Percentiles rank a stretch among this genome's conserved stretches.
Conservation (phyloP, 2,329 filamentous ascomycete species). For the Fusarium hostae region DNA sequence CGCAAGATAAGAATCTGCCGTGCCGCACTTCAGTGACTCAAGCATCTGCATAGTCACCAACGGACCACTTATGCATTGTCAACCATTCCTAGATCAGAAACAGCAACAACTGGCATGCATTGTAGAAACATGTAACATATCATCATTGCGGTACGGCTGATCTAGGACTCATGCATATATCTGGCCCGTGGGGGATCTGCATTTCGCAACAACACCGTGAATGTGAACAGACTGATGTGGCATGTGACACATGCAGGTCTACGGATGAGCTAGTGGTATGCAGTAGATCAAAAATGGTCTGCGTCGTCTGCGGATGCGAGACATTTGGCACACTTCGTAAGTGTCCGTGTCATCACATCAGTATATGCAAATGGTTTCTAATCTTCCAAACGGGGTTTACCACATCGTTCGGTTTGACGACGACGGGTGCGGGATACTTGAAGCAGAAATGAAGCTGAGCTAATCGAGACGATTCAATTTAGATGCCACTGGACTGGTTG, state of each 20-base stretch:
- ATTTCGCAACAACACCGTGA: not conserved
- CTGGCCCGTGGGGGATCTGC: not conserved
- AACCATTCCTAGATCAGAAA: no score
- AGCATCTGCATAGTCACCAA: not conserved
- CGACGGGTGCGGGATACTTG: not conserved
- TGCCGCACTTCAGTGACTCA: not conserved
- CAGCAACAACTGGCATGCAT: rapidly evolving
- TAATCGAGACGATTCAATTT: rapidly evolving
- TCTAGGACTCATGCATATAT: rapidly evolving
- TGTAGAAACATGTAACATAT: not conserved
- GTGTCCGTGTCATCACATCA: not conserved
- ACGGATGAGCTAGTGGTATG: not conserved
- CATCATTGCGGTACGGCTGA: not conserved
- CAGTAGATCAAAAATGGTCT: not conserved
- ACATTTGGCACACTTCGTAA: not conserved
- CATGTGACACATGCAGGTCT: not conserved
- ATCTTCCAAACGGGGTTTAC: not conserved
- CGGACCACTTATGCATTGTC: not conserved
- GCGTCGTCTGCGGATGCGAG: rapidly evolving
- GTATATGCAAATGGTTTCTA: not conserved
- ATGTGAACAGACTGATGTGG: not conserved
- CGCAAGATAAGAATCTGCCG: not conserved
- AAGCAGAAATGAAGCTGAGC: not conserved
- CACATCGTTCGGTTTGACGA: not conserved
- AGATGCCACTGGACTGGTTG: rapidly evolving